Evolutionary conservation across 2,329 filamentous ascomycete genomes (phyloP), one percentile per base, ranked within the genome.

Genomic region (Emericellopsis cladophorae): DNA sequence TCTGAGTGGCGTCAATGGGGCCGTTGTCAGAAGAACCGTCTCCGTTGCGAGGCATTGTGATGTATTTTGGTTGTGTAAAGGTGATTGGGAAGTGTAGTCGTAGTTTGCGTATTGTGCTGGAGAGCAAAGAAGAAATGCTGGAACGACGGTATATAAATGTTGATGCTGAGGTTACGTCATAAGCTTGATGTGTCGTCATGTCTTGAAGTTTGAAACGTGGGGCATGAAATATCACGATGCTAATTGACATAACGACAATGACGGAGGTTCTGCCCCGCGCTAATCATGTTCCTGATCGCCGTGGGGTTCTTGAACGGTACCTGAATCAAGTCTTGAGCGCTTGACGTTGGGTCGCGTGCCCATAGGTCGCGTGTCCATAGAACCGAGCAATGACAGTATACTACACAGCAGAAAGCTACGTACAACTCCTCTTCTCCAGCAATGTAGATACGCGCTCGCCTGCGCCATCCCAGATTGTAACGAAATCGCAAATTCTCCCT

Each of bases 31-130:
- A 59, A 46, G 59, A 60, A 40, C 66, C 66, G 50, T 66, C 64
- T 65, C 67, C 67, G 45, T 66, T 56, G 52, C 67, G 65, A 64
- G 68, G 67, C 69, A 72, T 72, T 44, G 42, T 66, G 53, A 40
- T 9, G 8, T 4, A 15, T 35, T 35, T 35, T 15, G 32, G 32
- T 8, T 8, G 18, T 15, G 9, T 11, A 21, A 5, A 7, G 9
- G 32, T 4, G 8, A 11, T 15, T 35, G 2, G n/a, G n/a, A 21
- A 14, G n/a, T 35, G 32, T 35, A 12, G 32, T 12, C 3, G 31
- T 32, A 15, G 11, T 32, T 32, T 32, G 31, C 18, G 18, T 21
- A 21, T 21, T 21, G 18, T 21, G 18, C 18, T 21, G 18, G 18
- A 21, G 18, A 21, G 18, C 4, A 21, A 21, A 21, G 18, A 21